These are phyloP conservation scores for Termitomyces sp. DNA, from an alignment of 768 basidiomycete species.

Conservation along the genomic window DNA sequence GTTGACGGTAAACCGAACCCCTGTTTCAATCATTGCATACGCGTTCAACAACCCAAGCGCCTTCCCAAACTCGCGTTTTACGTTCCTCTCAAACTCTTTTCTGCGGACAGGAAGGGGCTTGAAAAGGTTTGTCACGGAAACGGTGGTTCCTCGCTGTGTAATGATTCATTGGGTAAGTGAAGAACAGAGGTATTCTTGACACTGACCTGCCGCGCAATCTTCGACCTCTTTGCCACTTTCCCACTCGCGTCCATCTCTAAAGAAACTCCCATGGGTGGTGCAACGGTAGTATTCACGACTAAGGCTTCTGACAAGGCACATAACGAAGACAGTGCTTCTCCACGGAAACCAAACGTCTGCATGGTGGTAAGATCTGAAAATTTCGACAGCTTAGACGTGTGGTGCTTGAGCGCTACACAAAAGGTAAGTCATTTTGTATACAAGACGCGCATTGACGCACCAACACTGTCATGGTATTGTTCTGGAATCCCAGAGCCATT, in stretches of 20 bases:
- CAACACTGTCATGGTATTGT: slow-evolving; percentile 72
- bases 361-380: slow-evolving; percentile 72
- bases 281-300: slow-evolving; percentile 68
- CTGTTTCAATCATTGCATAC: slow-evolving; percentile 75
- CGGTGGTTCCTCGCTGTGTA: slow-evolving; percentile 80
- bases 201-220: slow-evolving; percentile 73
- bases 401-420: slow-evolving; percentile 74
- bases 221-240: slow-evolving; percentile 47
- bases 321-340: slow-evolving; percentile 91
- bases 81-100: slow-evolving; percentile 86
- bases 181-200: not conserved
- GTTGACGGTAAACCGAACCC: slow-evolving; percentile 68
- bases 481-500: slow-evolving; percentile 86
- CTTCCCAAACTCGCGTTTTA: slow-evolving; percentile 86
- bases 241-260: slow-evolving; percentile 74
- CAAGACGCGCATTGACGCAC: slow-evolving; percentile 35
- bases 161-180: not conserved
- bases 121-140: slow-evolving; percentile 69
- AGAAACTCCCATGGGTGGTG: slow-evolving; percentile 72
- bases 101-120: slow-evolving; percentile 81
- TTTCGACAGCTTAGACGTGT: slow-evolving; percentile 85
- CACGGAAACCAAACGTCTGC: slow-evolving; percentile 88
- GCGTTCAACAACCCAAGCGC: slow-evolving; percentile 77
- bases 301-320: slow-evolving; percentile 78
- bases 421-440: not conserved